phyloP scores from a whole-genome alignment of 495 filamentous ascomycete species.

The Penicillium lagena region DNA sequence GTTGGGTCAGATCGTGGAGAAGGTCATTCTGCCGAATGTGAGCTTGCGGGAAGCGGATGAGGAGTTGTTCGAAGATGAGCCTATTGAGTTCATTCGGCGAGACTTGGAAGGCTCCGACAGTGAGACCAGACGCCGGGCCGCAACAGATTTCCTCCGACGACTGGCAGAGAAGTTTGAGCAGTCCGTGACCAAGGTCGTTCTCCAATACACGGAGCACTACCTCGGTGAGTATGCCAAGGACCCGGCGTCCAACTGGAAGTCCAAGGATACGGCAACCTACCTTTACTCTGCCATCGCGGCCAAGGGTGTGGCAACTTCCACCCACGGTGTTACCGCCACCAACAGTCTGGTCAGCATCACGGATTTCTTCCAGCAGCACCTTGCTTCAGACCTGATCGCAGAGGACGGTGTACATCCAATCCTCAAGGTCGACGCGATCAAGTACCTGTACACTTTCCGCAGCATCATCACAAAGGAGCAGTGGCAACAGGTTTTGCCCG shows the following conservation, averaged over 20 bases:
- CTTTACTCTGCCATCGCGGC: constrained; percentile 91
- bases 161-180: constrained; percentile 82
- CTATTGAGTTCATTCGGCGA: constrained; percentile 94
- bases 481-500: constrained; percentile 81
- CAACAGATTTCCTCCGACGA: constrained; percentile 86
- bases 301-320: constrained; percentile 77
- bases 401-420: constrained; percentile 67
- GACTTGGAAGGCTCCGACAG: constrained; percentile 95
- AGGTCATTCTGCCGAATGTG: constrained; percentile 91
- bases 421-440: constrained; percentile 94
- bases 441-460: constrained; percentile 92
- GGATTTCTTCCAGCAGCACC: constrained; percentile 85
- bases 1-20: constrained; percentile 79
- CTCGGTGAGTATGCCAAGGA: constrained; percentile 61
- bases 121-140: constrained; percentile 83
- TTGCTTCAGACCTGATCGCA: constrained; percentile 73
- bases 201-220: constrained; percentile 74
- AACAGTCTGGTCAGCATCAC: constrained; percentile 79
- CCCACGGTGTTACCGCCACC: constrained; percentile 81
- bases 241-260: constrained; percentile 77
- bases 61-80: constrained; percentile 96
- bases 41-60: constrained; percentile 84
- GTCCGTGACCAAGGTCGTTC: constrained; percentile 74
- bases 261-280: constrained; percentile 95
- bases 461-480: constrained; percentile 80